Evolutionary conservation across 176 grass and related monocot species (phyloP).

Genomic region (Aechmea fasciata): DNA sequence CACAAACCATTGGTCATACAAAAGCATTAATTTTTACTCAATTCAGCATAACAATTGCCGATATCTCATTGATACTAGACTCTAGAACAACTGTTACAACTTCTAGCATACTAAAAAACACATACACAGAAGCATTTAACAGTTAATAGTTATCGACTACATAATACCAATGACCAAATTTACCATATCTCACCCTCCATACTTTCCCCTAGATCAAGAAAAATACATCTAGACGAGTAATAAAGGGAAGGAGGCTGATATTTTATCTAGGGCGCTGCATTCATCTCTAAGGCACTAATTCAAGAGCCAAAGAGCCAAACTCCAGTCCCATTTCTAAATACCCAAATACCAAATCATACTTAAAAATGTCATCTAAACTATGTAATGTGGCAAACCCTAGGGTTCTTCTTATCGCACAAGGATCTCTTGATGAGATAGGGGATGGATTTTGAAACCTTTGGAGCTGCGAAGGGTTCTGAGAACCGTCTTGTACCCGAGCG

Average conservation of each 20-base stretch:
- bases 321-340: conserved; percentile 39
- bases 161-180: neutral
- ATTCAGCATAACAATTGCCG: no score
- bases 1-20: no score
- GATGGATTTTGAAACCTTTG: conserved; percentile 48
- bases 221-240: conserved; percentile 22
- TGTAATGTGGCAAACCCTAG: neutral
- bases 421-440: neutral
- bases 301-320: conserved; percentile 47
- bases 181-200: conserved; percentile 14
- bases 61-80: no score
- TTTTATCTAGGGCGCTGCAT: conserved; percentile 53
- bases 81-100: neutral
- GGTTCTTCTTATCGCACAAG: neutral
- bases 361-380: neutral
- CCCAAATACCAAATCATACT: neutral
- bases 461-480: conserved; percentile 88
- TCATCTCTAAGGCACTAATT: conserved; percentile 53
- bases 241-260: conserved; percentile 6
- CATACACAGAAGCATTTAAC: neutral
- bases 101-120: neutral
- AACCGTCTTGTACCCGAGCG: conserved; percentile 91
- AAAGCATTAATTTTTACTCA: no score
- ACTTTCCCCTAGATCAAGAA: conserved; percentile 10
- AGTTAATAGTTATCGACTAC: neutral